Evolutionary conservation across 2,329 filamentous ascomycete species (phyloP), one percentile per base, ranked within the genome.

Genomic region (Botrytis byssoidea): DNA sequence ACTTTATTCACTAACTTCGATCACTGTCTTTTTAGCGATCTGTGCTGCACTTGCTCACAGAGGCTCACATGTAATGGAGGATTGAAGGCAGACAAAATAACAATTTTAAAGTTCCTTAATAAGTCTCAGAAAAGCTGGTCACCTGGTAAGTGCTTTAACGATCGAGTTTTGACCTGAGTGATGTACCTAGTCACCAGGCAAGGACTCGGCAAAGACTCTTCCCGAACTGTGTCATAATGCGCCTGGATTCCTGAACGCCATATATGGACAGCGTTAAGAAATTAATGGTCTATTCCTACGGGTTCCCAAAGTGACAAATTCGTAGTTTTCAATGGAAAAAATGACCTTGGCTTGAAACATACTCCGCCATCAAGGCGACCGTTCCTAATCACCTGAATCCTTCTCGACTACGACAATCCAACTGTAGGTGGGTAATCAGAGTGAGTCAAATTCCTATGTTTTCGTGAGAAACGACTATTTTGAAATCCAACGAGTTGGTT

Each of bases 11-110:
- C 51, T 57, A 57, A 22, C 35, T 40, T 57, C 22, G 18, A 42
- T 57, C 22, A 68, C 16, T 57, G 48, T 57, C 40, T 57, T 10
- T 18, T 5, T 57, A 32, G 48, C 37, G 66, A 57, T 69, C 66
- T 57, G 51, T 69, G 48, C 48, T 42, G 66, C 66, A 69, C 66
- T 69, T 42, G 48, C 51, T 57, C 48, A 57, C 48, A 68, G 37
- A 57, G 48, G 40, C 16, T 57, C 37, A 42, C 25, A 42, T 69
- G 25, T 32, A 32, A 16, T 4, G 22, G 16, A 59, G 66, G 66
- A 69, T 69, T 69, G 35, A 40, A 69, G 48, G 18, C 48, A 68
- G 48, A 57, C 25, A 57, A 42, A 22, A 7, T 6, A 65, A 32
- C 18, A 32, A 42, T 32, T 8, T 42, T 25, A 42, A 68, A 32